Evolutionary conservation across 176 grass and related monocot species (phyloP).

Genomic region (Urochloa ruziziensis): DNA sequence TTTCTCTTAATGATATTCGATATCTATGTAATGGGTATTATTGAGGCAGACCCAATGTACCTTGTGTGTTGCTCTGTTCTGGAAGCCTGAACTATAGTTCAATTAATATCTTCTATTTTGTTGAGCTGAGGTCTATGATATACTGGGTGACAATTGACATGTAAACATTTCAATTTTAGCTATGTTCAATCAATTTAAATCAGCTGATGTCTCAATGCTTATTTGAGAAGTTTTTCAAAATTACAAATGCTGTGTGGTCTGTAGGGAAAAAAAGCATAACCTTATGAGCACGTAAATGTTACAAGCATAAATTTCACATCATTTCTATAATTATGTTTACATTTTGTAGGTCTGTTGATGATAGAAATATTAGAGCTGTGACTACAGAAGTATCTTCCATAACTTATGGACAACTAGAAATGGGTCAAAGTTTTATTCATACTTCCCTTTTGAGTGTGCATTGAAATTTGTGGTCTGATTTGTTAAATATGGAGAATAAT

Average conservation of each 20-base stretch:
- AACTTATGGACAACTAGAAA: not conserved
- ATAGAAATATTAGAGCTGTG: not conserved
- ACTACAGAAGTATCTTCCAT: not conserved
- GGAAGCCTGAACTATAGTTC: not conserved
- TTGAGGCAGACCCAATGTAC: not conserved
- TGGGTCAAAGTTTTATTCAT: not conserved
- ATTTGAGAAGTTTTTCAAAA: not conserved
- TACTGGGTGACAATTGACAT: not conserved
- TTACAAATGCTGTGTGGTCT: not conserved
- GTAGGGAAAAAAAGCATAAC: not conserved
- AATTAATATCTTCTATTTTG: not conserved
- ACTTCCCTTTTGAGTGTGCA: not conserved
- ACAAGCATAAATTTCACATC: not conserved
- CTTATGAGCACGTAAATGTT: not conserved
- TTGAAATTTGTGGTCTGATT: not conserved
- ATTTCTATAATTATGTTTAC: too few relatives aligned
- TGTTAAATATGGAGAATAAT: not conserved
- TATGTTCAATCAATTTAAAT: not conserved
- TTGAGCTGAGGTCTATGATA: not conserved
- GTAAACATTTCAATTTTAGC: not conserved
- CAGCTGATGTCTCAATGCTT: not conserved
- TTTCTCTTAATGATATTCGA: not conserved
- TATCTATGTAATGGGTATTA: not conserved
- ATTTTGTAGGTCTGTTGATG: not conserved
- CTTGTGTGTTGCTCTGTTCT: not conserved